phyloP scores from a whole-genome alignment of 2,329 filamentous ascomycete species.

The Ceratocystis cacaofunesta region DNA sequence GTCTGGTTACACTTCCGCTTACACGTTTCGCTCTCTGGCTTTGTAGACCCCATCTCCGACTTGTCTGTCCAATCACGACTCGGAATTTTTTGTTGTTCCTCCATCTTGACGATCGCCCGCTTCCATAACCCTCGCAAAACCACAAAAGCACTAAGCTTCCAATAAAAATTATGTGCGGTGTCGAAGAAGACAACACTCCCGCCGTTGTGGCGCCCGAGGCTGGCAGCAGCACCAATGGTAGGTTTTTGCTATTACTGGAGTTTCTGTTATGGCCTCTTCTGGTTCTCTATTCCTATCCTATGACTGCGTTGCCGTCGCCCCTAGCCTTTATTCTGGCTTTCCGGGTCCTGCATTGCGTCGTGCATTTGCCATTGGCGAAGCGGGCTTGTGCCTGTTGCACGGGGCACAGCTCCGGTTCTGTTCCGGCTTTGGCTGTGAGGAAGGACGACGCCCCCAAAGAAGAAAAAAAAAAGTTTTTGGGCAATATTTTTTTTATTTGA shows the following conservation, averaged over 20 bases:
- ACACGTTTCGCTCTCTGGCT: conserved; percentile 3
- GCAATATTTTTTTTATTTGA: not conserved
- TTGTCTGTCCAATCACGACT: conserved; percentile 6
- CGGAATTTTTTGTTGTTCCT: not conserved
- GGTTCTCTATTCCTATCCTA: not conserved
- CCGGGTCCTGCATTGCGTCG: not conserved
- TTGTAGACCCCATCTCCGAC: conserved; percentile 3
- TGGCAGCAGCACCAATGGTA: conserved; percentile 2
- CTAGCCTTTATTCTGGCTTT: not conserved
- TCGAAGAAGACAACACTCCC: conserved; percentile 16
- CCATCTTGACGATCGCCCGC: not conserved
- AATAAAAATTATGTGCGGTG: conserved; percentile 13
- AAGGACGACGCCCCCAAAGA: conserved; percentile 7
- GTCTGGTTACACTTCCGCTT: conserved; percentile 3
- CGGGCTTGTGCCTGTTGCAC: not conserved
- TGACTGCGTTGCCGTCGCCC: not conserved
- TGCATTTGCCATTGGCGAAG: not conserved
- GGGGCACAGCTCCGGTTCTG: conserved; percentile 13
- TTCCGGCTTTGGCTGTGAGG: conserved; percentile 10
- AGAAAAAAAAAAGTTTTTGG: conserved; percentile 8
- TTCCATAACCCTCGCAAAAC: not conserved
- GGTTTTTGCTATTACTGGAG: conserved; percentile 1
- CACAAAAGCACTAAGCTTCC: no score
- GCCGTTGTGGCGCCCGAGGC: conserved; percentile 8
- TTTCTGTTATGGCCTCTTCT: not conserved